Evolutionary conservation across 176 grass and related monocot genomes (phyloP), one percentile per base, ranked within the genome.

Genomic region (Paspalum notatum): DNA sequence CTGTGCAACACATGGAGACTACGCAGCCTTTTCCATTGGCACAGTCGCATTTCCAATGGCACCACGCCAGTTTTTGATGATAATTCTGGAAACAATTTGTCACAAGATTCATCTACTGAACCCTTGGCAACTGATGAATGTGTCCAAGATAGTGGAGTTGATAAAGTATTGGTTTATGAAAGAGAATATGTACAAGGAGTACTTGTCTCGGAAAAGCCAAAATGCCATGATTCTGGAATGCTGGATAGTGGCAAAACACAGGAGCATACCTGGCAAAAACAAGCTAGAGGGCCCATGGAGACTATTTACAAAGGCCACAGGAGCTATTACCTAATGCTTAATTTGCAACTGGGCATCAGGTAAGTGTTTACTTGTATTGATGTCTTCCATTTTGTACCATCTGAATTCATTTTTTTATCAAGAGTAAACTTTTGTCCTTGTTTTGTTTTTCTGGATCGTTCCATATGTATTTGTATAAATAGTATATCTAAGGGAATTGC

Each of bases 321-420:
- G 71, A 98, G 92, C 84, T 98, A 98, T 82, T 98, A 87, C 66
- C 72, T 98, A 57, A 95, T 98, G 96, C 90, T 98, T 61, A 93
- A 98, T 75, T 90, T 98, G 69, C 96, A 98, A 88, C 92, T 98
- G 15, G 96, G 96, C 55, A 98, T 98, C 61, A 98, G 92, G 96
- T 98, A 90, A 81, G 6, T 6, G 2, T 58, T 80, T 62, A 26
- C 44, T 76, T 66, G 7, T 59, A 69, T 25, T 20, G 14, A 79
- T 87, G 7, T 5, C 3, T 82, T 62, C 38, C n/a, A 45, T 50
- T 51, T 62, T 46, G 6, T 77, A 58, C 55, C 24, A 21, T 46
- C 37, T 74, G 49, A 40, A 42, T 59, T 72, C 18, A 57, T 42
- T 40, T 42, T 40, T 72, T 49, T 71, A 45, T 47, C 12, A 49